Base-by-base conservation (phyloP, 2,329 filamentous ascomycete genomes). In the Fusarium dlaminii region DNA sequence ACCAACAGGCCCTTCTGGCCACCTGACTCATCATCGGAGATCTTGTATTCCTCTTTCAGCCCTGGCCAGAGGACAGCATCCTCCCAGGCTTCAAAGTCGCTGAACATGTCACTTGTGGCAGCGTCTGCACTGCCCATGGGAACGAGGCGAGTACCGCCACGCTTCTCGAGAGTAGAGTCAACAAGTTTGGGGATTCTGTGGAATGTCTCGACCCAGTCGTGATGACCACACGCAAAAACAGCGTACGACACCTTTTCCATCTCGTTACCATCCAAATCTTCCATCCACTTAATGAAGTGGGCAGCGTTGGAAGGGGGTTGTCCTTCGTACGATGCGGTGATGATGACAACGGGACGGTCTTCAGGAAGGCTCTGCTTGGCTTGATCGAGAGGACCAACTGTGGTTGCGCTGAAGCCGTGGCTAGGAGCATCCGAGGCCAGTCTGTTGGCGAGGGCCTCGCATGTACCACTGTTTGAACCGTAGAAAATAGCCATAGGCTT, bases 381-480 rank as follows among this genome's bases (percentile, higher is more conserved):
- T 1, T 86, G 84, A 77, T 95, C 91, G 43, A 95, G 81, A 3
- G 87, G 85, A 29, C 87, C 85, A 4, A 92, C 82, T 7, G 83
- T 84, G 5, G 82, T 79, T 10, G 89, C 88, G 8, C 79, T 81
- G 80, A 90, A 94, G 0, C 92, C 92, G 74, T 90, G 89, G 7
- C 80, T 80, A 5, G 84, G 76, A 1, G 91, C 91, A 76, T 90
- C 87, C 14, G 86, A 84, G 1, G 90, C 90, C 17, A 94, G 80
- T 34, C 88, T 63, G 85, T 70, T 91, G 87, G 2, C 92, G 90
- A 94, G 86, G 3, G 90, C 86, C 80, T 94, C 91, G 79, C 93
- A 95, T 4, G 93, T 95, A 1, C 93, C 93, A 5, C 90, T 90
- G 78, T 94, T 94, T 24, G 91, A 93, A 6, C 93, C 93, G 77